These are phyloP conservation scores for Alliaria petiolata DNA, from an alignment of 345 rosid genomes.

Conservation along the genomic window DNA sequence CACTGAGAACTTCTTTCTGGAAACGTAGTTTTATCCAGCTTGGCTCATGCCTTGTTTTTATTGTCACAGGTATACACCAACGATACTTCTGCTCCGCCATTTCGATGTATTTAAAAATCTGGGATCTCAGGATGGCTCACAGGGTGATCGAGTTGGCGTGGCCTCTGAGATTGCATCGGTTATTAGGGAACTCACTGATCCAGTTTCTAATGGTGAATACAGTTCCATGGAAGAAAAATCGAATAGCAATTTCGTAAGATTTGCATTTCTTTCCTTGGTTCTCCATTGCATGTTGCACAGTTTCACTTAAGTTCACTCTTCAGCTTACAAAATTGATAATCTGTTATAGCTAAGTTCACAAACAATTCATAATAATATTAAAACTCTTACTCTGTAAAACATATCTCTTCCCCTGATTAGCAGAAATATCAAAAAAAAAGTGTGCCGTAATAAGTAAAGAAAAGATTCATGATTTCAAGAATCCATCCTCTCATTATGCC, in stretches of 20 bases:
- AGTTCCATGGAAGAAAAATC: slow-evolving; percentile 41
- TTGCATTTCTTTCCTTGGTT: slow-evolving; percentile 14
- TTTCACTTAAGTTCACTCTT: slow-evolving; percentile 5
- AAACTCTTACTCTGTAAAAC: not conserved
- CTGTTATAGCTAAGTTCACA: not conserved
- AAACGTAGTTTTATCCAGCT: slow-evolving; percentile 4
- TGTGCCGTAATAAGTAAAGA: too few species aligned
- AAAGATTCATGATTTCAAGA: too few species aligned
- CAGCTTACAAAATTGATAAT: not conserved
- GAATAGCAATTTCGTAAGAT: slow-evolving; percentile 52
- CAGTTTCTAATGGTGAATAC: slow-evolving; percentile 50
- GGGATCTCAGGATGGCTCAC: slow-evolving; percentile 64
- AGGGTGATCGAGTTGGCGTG: slow-evolving; percentile 72
- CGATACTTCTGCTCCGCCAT: slow-evolving; percentile 85
- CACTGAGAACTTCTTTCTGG: not conserved
- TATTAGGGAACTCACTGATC: slow-evolving; percentile 75
- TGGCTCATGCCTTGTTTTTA: slow-evolving; percentile 5
- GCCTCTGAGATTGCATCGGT: slow-evolving; percentile 82
- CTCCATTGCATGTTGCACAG: slow-evolving; percentile 3
- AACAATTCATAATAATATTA: not conserved
- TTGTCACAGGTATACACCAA: slow-evolving; percentile 65
- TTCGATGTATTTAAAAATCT: slow-evolving; percentile 80
- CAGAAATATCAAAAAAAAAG: too few species aligned
- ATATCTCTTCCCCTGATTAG: too few species aligned
- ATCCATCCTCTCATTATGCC: not conserved